Conservation (phyloP, 2,329 filamentous ascomycete genomes). For the Scytalidium lignicola region DNA sequence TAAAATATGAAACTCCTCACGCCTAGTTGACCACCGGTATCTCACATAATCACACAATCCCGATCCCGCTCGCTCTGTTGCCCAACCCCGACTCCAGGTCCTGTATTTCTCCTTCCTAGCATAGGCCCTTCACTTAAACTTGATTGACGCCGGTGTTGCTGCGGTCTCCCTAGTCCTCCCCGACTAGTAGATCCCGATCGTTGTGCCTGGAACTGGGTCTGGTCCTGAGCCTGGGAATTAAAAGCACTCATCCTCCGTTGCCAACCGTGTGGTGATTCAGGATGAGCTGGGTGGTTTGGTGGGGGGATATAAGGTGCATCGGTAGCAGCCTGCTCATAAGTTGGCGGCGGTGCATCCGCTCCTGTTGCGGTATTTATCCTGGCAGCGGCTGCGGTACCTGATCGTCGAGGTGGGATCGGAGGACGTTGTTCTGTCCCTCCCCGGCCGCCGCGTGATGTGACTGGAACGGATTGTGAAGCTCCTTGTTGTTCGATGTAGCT, state of each 20-base stretch:
- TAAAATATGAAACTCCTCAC: not conserved
- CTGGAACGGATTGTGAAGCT: constrained; percentile 28
- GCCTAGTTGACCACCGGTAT: not conserved
- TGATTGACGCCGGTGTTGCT: constrained; percentile 5
- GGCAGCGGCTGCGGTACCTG: constrained; percentile 4
- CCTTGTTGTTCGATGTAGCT: constrained; percentile 65
- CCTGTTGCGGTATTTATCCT: constrained; percentile 28
- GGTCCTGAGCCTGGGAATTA: constrained; percentile 4
- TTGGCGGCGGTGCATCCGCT: constrained; percentile 54
- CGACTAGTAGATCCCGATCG: not conserved
- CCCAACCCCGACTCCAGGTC: constrained; percentile 20
- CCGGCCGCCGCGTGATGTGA: constrained; percentile 22
- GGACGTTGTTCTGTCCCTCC: constrained; percentile 32
- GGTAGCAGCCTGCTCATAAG: constrained; percentile 59
- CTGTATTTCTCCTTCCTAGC: constrained; percentile 22
- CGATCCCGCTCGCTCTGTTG: constrained; percentile 11
- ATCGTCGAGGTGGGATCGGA: constrained; percentile 37
- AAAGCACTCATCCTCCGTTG: constrained; percentile 17
- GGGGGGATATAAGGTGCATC: constrained; percentile 51
- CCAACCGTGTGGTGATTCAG: constrained; percentile 13
- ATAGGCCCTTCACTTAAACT: constrained; percentile 9
- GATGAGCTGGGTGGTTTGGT: constrained; percentile 36
- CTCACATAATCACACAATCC: constrained; percentile 23
- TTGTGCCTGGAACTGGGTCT: not conserved
- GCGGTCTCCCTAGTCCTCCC: constrained; percentile 8